Conservation (phyloP, 2,329 filamentous ascomycete genomes). For the Talaromyces sp. region DNA sequence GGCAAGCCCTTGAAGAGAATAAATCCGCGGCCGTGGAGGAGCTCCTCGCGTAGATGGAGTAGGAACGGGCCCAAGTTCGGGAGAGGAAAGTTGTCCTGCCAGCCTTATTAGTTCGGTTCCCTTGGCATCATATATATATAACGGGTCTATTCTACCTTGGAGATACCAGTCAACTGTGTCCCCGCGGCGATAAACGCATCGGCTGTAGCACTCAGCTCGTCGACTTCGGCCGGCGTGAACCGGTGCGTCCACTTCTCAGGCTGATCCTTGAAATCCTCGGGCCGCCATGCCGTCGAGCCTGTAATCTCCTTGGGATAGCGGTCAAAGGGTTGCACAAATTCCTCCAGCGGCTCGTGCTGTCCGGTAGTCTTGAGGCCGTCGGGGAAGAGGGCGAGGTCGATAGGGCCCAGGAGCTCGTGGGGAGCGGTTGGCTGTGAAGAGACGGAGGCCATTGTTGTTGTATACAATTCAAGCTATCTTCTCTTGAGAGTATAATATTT, state of each 20-base stretch:
- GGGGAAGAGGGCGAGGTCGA: conserved; percentile 52
- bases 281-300: conserved; percentile 69
- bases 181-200: conserved; percentile 64
- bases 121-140: background rate
- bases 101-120: conserved; percentile 1
- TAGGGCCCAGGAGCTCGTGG: background rate
- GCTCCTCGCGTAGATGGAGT: conserved; percentile 54
- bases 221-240: conserved; percentile 62
- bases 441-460: background rate
- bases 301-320: conserved; percentile 67
- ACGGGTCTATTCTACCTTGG: conserved; percentile 39
- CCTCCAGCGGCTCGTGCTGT: conserved; percentile 66
- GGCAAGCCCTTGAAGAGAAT: conserved; percentile 85
- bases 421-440: background rate
- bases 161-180: conserved; percentile 67
- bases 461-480: background rate
- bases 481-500: background rate
- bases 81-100: conserved; percentile 56
- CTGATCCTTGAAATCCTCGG: conserved; percentile 58
- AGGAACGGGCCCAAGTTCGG: conserved; percentile 54
- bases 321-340: conserved; percentile 61
- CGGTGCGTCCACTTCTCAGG: conserved; percentile 69
- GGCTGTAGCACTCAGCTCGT: conserved; percentile 62
- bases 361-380: conserved; percentile 66
- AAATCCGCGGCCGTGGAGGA: conserved; percentile 84